phyloP scores from a whole-genome alignment of 331 rosid species.

The Stylosanthes scabra region DNA sequence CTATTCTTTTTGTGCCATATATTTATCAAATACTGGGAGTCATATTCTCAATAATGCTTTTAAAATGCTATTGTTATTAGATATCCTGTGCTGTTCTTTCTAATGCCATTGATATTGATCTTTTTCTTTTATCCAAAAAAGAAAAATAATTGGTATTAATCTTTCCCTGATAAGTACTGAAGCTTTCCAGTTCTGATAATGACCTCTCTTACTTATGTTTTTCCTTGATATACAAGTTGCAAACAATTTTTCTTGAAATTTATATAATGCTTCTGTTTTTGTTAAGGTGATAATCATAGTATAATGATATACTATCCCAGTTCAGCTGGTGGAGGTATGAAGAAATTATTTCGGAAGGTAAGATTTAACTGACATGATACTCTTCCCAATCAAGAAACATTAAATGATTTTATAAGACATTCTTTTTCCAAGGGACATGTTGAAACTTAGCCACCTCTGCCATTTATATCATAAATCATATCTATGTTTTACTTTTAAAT shows the following conservation, averaged over 20 bases:
- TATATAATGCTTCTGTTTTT: conserved; percentile 45
- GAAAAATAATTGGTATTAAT: background rate
- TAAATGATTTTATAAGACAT: conserved; percentile 21
- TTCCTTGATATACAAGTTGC: conserved; percentile 26
- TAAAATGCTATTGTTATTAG: conserved; percentile 14
- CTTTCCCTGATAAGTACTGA: conserved; percentile 28
- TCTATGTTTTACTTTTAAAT: no score
- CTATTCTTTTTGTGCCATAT: conserved; percentile 25
- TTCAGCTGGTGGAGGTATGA: conserved; percentile 99
- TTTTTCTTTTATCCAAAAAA: background rate
- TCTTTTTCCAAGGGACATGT: conserved; percentile 10
- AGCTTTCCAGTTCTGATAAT: conserved; percentile 30
- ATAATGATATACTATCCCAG: conserved; percentile 99
- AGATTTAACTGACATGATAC: conserved; percentile 30
- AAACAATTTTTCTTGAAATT: conserved; percentile 37
- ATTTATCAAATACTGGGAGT: conserved; percentile 14
- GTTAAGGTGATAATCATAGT: conserved; percentile 94
- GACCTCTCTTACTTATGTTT: background rate
- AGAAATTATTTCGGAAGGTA: conserved; percentile 97
- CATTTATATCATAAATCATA: no score
- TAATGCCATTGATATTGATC: conserved; percentile 9
- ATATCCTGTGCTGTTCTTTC: conserved; percentile 15
- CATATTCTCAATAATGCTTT: conserved; percentile 22
- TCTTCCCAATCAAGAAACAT: conserved; percentile 10
- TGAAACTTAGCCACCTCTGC: background rate